Base-by-base conservation (phyloP, 2,329 filamentous ascomycete species). In the Scedosporium apiospermum region DNA sequence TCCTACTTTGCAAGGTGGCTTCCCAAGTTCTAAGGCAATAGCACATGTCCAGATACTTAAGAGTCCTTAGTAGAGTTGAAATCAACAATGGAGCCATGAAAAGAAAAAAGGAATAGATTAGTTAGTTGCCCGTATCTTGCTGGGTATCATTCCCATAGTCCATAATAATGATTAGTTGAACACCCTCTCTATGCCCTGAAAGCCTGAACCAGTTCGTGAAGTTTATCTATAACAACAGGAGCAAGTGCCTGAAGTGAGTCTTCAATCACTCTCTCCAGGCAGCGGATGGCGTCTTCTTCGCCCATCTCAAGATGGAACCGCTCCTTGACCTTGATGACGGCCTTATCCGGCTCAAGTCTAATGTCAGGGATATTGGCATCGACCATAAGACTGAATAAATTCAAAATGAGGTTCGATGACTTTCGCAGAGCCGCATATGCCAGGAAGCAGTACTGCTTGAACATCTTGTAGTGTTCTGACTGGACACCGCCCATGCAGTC, bases 281-380 rank as follows among this genome's bases (percentile, higher is more conserved):
- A 87, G 60, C 90, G 79, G 64, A 96, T 89, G 1, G 95, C 93
- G 70, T 98, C 93, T 71, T 96, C 93, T 73, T 99, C 95, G 58
- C 82, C 89, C 72, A 96, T 84, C 71, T 96, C 93, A 59, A 99
- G 75, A 75, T 96, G 92, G 73, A 99, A 96, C 44, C 95, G 80
- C 76, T 99, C 95, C 72, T 95, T 88, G 4, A 99, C 93, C 77
- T 98, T 99, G 68, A 93, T 79, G 16, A 98, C 93, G 10, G 91
- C 93, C 76, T 96, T 96, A 75, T 97, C 93, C 10, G 91, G 90
- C 76, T 96, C 92, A 23, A 96, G 82, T 64, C 89, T 88, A 70
- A 99, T 96, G 69, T 98, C 96, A 0, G 93, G 95, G 64, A 99
- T 96, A 71, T 96, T 96, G 46, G 95, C 93, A 73, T 98, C 92